These are phyloP conservation scores for Kwoniella mangroviensis DNA, from an alignment of 768 basidiomycete genomes.

Conservation along the genomic window DNA sequence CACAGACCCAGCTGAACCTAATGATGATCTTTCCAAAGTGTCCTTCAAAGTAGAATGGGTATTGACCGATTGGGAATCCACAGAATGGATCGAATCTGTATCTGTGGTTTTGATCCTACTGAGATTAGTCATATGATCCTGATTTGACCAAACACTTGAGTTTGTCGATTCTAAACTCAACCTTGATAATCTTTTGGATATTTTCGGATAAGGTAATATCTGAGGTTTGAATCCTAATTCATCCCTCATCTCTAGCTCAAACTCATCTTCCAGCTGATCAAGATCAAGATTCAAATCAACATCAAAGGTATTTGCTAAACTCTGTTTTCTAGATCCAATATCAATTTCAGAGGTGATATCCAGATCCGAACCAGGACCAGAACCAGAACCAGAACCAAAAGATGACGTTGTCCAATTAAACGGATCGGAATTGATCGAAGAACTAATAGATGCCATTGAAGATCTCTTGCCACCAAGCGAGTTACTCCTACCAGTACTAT, in stretches of 20 bases:
- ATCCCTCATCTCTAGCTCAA: neutral
- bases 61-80: neutral
- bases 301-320: neutral
- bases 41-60: neutral
- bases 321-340: neutral
- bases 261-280: neutral
- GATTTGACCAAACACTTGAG: constrained; percentile 16
- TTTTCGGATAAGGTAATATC: constrained; percentile 21
- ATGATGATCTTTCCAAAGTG: neutral
- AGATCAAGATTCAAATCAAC: neutral
- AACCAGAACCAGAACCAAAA: constrained; percentile 2
- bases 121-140: neutral
- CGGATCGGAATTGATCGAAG: constrained; percentile 20
- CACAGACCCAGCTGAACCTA: neutral
- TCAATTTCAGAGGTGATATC: neutral
- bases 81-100: neutral
- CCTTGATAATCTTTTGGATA: constrained; percentile 12
- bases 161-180: constrained; percentile 15
- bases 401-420: constrained; percentile 25
- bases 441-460: constrained; percentile 7
- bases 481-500: neutral
- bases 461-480: constrained; percentile 12
- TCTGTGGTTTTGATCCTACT: neutral
- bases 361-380: neutral
- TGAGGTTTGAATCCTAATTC: constrained; percentile 22